A percentile compares a stretch with the other conserved stretches of the same genome.
Evolutionary conservation across 768 basidiomycete species (phyloP).

Genomic region (Dacryopinax spathularia): DNA sequence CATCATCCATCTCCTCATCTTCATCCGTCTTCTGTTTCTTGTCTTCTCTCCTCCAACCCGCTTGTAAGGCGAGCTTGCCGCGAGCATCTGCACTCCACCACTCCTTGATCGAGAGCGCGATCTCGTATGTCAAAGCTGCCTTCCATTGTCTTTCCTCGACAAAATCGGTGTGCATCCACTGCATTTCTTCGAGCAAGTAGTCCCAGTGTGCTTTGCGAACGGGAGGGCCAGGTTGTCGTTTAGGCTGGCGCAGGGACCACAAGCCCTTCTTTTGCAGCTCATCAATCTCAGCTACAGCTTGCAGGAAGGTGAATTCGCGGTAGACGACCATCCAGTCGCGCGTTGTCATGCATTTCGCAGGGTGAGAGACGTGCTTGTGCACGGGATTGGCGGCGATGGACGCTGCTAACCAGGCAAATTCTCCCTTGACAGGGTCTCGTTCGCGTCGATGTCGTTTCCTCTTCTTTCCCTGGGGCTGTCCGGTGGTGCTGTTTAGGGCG

Average conservation of each 20-base stretch:
- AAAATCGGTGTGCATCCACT: slow-evolving; percentile 95
- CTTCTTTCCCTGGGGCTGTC: neutral
- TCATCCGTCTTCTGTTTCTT: slow-evolving; percentile 2
- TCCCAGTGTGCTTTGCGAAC: slow-evolving; percentile 86
- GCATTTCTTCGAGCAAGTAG: slow-evolving; percentile 93
- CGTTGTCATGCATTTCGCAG: slow-evolving; percentile 64
- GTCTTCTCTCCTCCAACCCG: slow-evolving; percentile 1
- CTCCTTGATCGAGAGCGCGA: slow-evolving; percentile 69
- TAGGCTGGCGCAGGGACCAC: slow-evolving; percentile 92
- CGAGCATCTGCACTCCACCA: slow-evolving; percentile 67
- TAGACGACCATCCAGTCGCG: slow-evolving; percentile 74
- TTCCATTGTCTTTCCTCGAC: slow-evolving; percentile 93
- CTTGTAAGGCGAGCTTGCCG: slow-evolving; percentile 42
- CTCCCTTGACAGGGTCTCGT: neutral
- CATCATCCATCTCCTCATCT: neutral
- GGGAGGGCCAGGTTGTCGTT: slow-evolving; percentile 74
- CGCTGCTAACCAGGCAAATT: slow-evolving; percentile 23
- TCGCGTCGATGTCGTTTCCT: neutral
- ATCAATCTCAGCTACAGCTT: slow-evolving; percentile 76
- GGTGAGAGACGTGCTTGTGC: slow-evolving; percentile 50
- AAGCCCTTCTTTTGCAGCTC: slow-evolving; percentile 57
- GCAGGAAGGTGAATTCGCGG: slow-evolving; percentile 58
- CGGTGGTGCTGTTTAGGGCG: neutral
- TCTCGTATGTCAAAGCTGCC: slow-evolving; percentile 60
- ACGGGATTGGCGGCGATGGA: slow-evolving; percentile 64